Evolutionary conservation across 129 eudicot genomes (phyloP).

Genomic region (Glebionis coronaria): DNA sequence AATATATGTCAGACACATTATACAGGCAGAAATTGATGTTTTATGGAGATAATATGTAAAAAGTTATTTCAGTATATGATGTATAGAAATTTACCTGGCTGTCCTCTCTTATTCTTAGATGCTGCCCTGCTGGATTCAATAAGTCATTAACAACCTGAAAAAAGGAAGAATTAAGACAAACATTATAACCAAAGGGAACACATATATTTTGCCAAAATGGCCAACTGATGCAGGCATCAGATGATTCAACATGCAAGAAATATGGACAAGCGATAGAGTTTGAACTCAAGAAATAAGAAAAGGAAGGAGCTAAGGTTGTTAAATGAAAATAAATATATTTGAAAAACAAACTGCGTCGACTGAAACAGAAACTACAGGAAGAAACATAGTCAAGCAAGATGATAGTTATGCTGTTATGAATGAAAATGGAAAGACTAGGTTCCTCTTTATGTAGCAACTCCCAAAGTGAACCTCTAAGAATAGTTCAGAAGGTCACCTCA

Average conservation of each 20-base stretch:
- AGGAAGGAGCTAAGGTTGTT: neutral
- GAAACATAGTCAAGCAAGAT: neutral
- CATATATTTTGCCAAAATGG: neutral
- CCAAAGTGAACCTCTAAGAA: constrained; percentile 14
- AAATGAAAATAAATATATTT: neutral
- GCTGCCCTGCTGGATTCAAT: constrained; percentile 88
- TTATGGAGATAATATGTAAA: neutral
- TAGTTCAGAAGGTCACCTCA: constrained; percentile 49
- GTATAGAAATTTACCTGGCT: constrained; percentile 51
- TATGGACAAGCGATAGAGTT: neutral
- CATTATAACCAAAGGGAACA: neutral
- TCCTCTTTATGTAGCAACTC: constrained; percentile 6
- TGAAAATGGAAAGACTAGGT: neutral
- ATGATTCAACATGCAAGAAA: neutral
- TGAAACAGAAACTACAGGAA: neutral
- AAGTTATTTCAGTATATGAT: constrained; percentile 4
- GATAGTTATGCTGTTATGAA: neutral
- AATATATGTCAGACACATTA: neutral
- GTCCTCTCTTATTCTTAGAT: constrained; percentile 80
- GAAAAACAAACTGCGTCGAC: neutral
- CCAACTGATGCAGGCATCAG: neutral
- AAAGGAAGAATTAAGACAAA: constrained; percentile 3
- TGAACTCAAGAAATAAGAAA: neutral
- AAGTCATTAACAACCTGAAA: constrained; percentile 86
- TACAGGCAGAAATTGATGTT: neutral